Evolutionary conservation across 768 basidiomycete species (phyloP).

Genomic region (Rhodosporidiobolus sp.): DNA sequence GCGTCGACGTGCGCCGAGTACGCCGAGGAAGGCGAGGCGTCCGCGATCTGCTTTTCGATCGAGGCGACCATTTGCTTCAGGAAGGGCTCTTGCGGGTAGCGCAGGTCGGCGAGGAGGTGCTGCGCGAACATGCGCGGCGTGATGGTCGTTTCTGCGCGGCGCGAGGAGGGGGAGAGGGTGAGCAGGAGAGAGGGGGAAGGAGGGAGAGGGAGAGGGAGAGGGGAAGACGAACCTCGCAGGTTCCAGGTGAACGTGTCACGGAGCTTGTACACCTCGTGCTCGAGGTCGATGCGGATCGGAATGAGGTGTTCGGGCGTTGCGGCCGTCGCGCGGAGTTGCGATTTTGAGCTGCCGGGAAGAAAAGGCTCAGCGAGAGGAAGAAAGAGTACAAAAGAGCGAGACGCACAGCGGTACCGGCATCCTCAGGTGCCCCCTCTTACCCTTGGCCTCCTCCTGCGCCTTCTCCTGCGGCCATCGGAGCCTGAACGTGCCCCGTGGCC

Average conservation of each 20-base stretch:
- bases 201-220: neutral
- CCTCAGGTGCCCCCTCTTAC: constrained; percentile 21
- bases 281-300: constrained; percentile 92
- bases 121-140: constrained; percentile 88
- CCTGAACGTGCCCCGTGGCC: constrained; percentile 8
- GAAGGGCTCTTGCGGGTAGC: constrained; percentile 68
- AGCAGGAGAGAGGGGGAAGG: neutral
- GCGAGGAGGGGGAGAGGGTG: too few relatives aligned
- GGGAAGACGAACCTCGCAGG: constrained; percentile 66
- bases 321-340: constrained; percentile 48
- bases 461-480: constrained; percentile 15
- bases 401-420: constrained; percentile 25
- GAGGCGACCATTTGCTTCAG: constrained; percentile 59
- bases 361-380: neutral
- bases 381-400: neutral
- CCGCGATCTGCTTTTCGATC: constrained; percentile 72
- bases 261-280: constrained; percentile 88
- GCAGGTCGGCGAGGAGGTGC: constrained; percentile 85
- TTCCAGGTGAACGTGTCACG: constrained; percentile 98
- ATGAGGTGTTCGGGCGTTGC: constrained; percentile 68
- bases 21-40: constrained; percentile 43
- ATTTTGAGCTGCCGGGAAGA: constrained; percentile 39
- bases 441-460: constrained; percentile 12
- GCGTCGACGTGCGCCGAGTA: constrained; percentile 39
- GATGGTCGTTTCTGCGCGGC: constrained; percentile 77